These are phyloP conservation scores for Diplogelasinospora grovesii DNA, from an alignment of 495 filamentous ascomycete species.

Conservation along the genomic window DNA sequence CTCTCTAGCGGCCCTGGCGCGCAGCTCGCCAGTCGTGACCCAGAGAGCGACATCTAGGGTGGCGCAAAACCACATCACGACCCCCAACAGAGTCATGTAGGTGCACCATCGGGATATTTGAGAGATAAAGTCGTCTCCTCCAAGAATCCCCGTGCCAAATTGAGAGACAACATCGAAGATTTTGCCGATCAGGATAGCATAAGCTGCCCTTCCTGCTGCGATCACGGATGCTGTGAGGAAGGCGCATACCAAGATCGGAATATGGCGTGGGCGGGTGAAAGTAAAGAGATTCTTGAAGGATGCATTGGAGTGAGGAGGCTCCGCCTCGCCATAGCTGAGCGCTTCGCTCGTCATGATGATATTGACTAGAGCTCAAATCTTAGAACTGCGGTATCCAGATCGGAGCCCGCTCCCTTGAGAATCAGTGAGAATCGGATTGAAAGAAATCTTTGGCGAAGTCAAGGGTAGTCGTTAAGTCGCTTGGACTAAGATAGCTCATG, in stretches of 20 bases:
- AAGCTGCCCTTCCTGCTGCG: constrained; percentile 54
- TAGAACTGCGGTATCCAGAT: no score
- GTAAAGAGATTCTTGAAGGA: constrained; percentile 51
- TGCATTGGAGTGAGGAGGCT: constrained; percentile 10
- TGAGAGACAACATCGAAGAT: constrained; percentile 66
- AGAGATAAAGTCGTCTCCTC: constrained; percentile 41
- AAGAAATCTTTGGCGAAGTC: no score
- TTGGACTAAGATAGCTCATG: no score
- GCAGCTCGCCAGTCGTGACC: constrained; percentile 72
- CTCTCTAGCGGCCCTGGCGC: constrained; percentile 58
- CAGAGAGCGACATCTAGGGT: constrained; percentile 60
- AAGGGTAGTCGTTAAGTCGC: no score
- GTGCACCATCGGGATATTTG: constrained; percentile 52
- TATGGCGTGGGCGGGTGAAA: constrained; percentile 63
- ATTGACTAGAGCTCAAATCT: no score
- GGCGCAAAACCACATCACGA: constrained; percentile 57
- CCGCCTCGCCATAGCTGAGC: no score
- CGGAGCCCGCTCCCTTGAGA: no score
- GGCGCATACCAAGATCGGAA: constrained; percentile 41
- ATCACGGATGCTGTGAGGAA: constrained; percentile 52
- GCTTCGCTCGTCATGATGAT: no score
- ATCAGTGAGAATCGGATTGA: no score
- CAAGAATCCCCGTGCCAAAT: constrained; percentile 53
- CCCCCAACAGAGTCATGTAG: constrained; percentile 54
- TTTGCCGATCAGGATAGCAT: constrained; percentile 66